Conservation (phyloP, 2,329 filamentous ascomycete genomes). For the Hyphodiscus sp. region DNA sequence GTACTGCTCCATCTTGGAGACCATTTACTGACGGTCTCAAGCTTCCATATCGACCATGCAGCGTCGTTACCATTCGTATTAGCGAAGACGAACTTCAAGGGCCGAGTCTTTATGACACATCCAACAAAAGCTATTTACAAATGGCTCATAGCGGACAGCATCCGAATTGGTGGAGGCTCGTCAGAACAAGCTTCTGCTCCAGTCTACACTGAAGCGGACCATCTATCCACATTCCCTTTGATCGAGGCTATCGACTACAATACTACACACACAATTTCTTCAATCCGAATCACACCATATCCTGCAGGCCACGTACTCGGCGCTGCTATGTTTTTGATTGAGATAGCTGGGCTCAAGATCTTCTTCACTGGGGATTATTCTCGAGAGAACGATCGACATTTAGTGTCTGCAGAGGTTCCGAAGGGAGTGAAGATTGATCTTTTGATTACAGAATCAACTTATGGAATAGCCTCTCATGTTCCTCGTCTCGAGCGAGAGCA, state of each 20-base stretch:
- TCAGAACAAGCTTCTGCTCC: constrained; percentile 53
- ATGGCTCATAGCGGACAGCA: constrained; percentile 96
- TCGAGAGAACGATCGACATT: constrained; percentile 87
- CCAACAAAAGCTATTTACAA: constrained; percentile 99
- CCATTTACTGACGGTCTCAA: constrained; percentile 34
- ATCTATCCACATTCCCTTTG: constrained; percentile 83
- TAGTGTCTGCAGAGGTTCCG: constrained; percentile 89
- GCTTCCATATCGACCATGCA: constrained; percentile 98
- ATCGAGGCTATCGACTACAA: constrained; percentile 99
- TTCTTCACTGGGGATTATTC: constrained; percentile 98
- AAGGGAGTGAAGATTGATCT: constrained; percentile 88
- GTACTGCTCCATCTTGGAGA: background rate
- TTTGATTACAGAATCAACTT: constrained; percentile 95
- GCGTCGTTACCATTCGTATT: constrained; percentile 96
- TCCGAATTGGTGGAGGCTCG: constrained; percentile 73
- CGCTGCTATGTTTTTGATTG: constrained; percentile 96
- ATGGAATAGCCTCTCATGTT: constrained; percentile 89
- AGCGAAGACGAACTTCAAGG: constrained; percentile 95
- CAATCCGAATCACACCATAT: constrained; percentile 93
- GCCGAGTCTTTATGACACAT: constrained; percentile 98
- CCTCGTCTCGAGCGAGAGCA: constrained; percentile 87
- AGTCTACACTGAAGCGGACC: constrained; percentile 92
- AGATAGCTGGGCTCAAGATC: constrained; percentile 94
- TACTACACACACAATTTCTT: constrained; percentile 94
- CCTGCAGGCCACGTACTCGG: constrained; percentile 97